Conservation (phyloP, 805 yeast species). For the Torulaspora delbrueckii region DNA sequence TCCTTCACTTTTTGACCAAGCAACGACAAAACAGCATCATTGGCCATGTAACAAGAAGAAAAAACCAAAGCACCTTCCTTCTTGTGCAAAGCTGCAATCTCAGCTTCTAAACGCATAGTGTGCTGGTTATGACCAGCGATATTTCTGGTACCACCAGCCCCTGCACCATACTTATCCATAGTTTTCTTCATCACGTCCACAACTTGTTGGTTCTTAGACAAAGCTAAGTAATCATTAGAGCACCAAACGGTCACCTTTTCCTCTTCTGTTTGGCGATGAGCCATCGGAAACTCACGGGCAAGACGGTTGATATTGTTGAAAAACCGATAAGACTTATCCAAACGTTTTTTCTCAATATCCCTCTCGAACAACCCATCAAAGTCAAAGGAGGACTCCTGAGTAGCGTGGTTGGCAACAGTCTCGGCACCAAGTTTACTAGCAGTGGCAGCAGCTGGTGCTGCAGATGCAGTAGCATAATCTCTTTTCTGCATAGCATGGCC, state of each 20-base stretch:
- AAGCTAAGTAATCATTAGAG: conserved; percentile 93
- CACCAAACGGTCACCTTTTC: conserved; percentile 99
- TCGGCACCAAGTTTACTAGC: conserved; percentile 31
- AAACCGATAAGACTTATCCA: conserved; percentile 88
- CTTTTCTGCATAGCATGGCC: conserved; percentile 58
- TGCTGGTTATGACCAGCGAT: conserved; percentile 95
- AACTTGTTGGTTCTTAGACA: conserved; percentile 78
- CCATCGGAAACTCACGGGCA: conserved; percentile 89
- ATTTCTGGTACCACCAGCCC: conserved; percentile 99
- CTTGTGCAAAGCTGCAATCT: conserved; percentile 84
- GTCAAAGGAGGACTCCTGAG: conserved; percentile 57
- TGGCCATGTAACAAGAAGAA: conserved; percentile 93
- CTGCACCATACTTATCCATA: conserved; percentile 88
- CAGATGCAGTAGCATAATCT: conserved; percentile 32
- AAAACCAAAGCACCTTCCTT: conserved; percentile 94
- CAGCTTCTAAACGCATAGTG: conserved; percentile 83
- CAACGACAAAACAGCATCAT: conserved; percentile 88
- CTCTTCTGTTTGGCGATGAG: conserved; percentile 68
- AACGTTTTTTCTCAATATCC: conserved; percentile 69
- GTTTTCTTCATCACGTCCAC: conserved; percentile 71
- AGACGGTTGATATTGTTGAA: conserved; percentile 96
- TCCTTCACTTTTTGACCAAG: conserved; percentile 88
- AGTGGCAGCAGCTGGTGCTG: conserved; percentile 35
- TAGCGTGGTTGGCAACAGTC: conserved; percentile 34
- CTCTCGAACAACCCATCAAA: conserved; percentile 62